A percentile compares a stretch with the other conserved stretches of the same genome.
These are phyloP conservation scores for Fusarium hainanense DNA, from an alignment of 2,329 filamentous ascomycete species.

Conservation along the genomic window DNA sequence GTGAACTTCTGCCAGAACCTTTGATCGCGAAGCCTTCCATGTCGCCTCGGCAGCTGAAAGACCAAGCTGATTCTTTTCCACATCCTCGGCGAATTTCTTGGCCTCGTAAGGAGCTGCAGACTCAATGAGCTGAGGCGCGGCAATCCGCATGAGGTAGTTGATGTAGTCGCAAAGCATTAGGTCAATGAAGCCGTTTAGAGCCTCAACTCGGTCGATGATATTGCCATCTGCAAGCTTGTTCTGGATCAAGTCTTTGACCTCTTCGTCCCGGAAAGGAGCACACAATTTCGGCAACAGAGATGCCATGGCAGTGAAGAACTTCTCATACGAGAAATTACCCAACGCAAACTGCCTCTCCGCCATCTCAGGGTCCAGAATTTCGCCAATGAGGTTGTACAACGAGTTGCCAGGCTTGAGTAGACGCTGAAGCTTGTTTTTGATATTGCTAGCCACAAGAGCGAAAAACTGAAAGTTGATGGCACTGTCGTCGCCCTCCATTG, in stretches of 20 bases:
- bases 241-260: slow-evolving; percentile 75
- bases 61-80: slow-evolving; percentile 66
- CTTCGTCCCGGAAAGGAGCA: slow-evolving; percentile 81
- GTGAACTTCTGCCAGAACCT: slow-evolving; percentile 72
- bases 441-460: slow-evolving; percentile 75
- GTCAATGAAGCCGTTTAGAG: slow-evolving; percentile 79
- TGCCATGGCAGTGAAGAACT: slow-evolving; percentile 81
- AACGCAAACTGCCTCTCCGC: slow-evolving; percentile 75
- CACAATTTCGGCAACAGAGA: slow-evolving; percentile 81
- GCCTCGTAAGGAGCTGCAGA: slow-evolving; percentile 79
- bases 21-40: slow-evolving; percentile 73
- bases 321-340: slow-evolving; percentile 82
- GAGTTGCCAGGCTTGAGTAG: slow-evolving; percentile 77
- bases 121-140: slow-evolving; percentile 76
- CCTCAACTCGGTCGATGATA: slow-evolving; percentile 80
- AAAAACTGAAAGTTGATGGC: slow-evolving; percentile 76
- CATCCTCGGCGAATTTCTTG: slow-evolving; percentile 74
- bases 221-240: slow-evolving; percentile 69
- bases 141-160: slow-evolving; percentile 80
- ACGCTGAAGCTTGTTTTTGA: slow-evolving; percentile 77
- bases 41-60: slow-evolving; percentile 71
- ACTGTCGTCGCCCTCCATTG: slow-evolving; percentile 72
- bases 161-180: slow-evolving; percentile 83
- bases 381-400: slow-evolving; percentile 79
- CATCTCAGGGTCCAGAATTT: slow-evolving; percentile 78